phyloP scores from a whole-genome alignment of 2,329 filamentous ascomycete genomes.

The Diaporthe capsici region DNA sequence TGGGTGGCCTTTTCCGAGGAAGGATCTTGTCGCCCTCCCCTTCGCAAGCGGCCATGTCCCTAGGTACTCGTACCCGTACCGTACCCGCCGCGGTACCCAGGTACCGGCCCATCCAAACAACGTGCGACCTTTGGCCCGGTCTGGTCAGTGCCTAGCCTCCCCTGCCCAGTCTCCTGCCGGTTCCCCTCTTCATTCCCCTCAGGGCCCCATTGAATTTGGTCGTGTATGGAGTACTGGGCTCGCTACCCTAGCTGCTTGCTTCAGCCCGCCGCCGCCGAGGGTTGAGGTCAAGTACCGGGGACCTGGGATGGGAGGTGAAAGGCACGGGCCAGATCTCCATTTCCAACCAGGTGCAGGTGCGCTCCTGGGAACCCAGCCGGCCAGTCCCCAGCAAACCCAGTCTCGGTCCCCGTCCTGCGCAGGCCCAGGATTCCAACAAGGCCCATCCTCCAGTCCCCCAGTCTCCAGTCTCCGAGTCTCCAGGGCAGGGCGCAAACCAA shows the following conservation, averaged over 20 bases:
- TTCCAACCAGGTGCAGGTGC: conserved; percentile 32
- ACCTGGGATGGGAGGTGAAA: conserved; percentile 18
- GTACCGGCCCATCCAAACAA: conserved; percentile 26
- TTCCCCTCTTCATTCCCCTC: conserved; percentile 21
- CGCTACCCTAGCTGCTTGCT: conserved; percentile 4
- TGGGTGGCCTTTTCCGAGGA: conserved; percentile 30
- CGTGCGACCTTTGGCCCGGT: conserved; percentile 28
- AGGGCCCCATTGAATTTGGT: conserved; percentile 17
- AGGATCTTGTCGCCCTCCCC: conserved; percentile 5
- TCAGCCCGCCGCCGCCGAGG: conserved; percentile 12
- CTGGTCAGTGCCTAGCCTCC: conserved; percentile 32
- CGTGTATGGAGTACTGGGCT: background rate
- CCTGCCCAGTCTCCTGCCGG: conserved; percentile 19
- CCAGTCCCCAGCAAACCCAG: conserved; percentile 19
- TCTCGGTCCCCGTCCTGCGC: conserved; percentile 27
- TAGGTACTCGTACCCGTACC: background rate
- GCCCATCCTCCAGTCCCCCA: background rate
- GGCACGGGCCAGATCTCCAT: conserved; percentile 34
- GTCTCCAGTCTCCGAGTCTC: background rate
- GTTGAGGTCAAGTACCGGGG: conserved; percentile 22
- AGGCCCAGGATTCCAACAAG: background rate
- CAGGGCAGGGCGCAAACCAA: background rate
- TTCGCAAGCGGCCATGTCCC: conserved; percentile 14
- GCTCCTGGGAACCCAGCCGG: background rate
- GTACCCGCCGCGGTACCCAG: background rate